Percentiles rank a stretch among this genome's conserved stretches.
Evolutionary conservation across 345 rosid species (phyloP).

Genomic region (Mercurialis annua): DNA sequence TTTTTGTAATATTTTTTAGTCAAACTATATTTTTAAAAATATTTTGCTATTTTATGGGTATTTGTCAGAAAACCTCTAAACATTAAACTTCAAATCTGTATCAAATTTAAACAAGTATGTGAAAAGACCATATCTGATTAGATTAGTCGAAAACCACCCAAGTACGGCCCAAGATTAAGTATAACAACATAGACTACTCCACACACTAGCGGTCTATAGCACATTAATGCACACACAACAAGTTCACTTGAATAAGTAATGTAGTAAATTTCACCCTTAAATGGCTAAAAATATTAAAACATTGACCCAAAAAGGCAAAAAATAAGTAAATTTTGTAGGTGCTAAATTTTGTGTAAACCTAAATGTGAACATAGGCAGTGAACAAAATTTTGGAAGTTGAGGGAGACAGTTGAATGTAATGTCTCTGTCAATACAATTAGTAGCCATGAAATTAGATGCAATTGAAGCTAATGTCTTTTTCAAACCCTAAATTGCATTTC

Average conservation of each 20-base stretch:
- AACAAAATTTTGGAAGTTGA: slow-evolving; percentile 1
- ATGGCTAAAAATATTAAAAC: neutral
- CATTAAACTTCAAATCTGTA: no score
- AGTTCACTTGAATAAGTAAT: neutral
- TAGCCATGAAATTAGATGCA: slow-evolving; percentile 9
- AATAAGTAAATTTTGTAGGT: neutral
- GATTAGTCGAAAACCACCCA: no score
- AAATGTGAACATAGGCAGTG: neutral
- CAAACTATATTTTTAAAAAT: no score
- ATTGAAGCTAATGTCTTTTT: slow-evolving; percentile 12
- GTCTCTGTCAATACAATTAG: neutral
- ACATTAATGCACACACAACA: neutral
- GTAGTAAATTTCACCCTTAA: neutral
- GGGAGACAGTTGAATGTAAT: neutral
- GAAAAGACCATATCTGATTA: no score
- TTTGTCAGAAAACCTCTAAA: no score
- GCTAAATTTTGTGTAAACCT: neutral
- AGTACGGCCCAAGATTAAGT: no score
- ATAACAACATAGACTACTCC: no score
- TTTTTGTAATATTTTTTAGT: neutral
- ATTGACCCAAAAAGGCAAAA: neutral
- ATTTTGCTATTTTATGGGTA: no score
- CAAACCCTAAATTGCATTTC: slow-evolving; percentile 9
- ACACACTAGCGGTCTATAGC: neutral
- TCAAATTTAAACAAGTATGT: no score